Conservation (phyloP, 306 rosid species). For the Trifolium pratense region DNA sequence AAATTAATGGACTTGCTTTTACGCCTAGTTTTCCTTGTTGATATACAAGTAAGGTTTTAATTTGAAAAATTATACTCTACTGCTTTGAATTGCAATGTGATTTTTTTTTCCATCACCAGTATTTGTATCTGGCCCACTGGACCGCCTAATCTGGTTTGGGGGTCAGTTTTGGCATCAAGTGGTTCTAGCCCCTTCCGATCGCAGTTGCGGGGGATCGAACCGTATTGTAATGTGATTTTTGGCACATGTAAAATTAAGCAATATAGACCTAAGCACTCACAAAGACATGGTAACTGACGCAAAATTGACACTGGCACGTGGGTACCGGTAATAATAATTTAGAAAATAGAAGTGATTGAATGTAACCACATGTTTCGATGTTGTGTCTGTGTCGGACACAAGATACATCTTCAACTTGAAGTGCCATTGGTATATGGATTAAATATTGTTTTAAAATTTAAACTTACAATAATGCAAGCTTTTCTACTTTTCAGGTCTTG, state of each 20-base stretch:
- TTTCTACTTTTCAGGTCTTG: conserved; percentile 65
- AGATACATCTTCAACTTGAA: background rate
- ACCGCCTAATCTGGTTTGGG: no score
- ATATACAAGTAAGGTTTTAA: conserved; percentile 69
- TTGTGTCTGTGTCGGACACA: background rate
- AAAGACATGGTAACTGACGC: background rate
- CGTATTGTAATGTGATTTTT: no score
- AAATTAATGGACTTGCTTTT: conserved; percentile 80
- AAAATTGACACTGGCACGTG: background rate
- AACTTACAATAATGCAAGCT: conserved; percentile 30
- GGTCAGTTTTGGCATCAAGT: no score
- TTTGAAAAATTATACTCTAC: conserved; percentile 19
- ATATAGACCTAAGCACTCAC: background rate
- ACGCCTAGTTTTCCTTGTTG: conserved; percentile 76
- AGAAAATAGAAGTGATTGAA: background rate
- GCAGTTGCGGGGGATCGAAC: no score
- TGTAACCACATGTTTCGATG: background rate
- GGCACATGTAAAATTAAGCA: conserved; percentile 28
- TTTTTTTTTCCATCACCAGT: no score
- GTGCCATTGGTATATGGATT: background rate
- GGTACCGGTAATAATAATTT: background rate
- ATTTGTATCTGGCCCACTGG: no score
- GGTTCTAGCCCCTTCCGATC: no score
- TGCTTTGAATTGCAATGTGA: conserved; percentile 1
- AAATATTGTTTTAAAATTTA: conserved; percentile 22